phyloP scores from a whole-genome alignment of 129 eudicot genomes.

The Tagetes erecta region DNA sequence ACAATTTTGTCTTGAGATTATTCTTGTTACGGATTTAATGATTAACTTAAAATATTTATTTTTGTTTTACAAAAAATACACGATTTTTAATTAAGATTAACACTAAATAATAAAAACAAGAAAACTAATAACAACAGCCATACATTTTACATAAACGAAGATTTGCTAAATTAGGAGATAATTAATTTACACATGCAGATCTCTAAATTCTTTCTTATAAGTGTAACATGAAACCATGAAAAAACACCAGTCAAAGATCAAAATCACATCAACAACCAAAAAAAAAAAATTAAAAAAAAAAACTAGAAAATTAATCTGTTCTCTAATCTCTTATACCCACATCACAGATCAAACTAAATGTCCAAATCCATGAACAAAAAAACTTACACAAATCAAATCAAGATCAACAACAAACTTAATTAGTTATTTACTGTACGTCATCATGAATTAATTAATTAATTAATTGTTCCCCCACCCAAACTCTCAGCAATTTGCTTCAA shows the following conservation, averaged over 20 bases:
- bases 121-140: not conserved
- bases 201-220: conserved; percentile 14
- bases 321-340: conserved; percentile 26
- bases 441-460: too few species aligned
- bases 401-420: not conserved
- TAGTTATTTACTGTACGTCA: not conserved
- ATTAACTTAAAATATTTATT: too few species aligned
- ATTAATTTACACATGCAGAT: not conserved
- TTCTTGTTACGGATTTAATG: too few species aligned
- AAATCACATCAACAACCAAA: conserved; percentile 16
- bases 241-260: conserved; percentile 20
- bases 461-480: conserved; percentile 22
- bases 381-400: not conserved
- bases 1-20: too few species aligned
- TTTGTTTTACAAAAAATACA: too few species aligned
- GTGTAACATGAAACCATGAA: conserved; percentile 16
- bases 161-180: too few species aligned
- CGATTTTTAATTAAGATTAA: too few species aligned
- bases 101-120: not conserved
- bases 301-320: not conserved
- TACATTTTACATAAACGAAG: too few species aligned
- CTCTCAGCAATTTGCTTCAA: conserved; percentile 70
- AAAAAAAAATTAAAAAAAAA: not conserved
- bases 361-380: conserved; percentile 30
- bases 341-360: conserved; percentile 32